Evolutionary conservation across 2,329 filamentous ascomycete species (phyloP), one percentile per base, ranked within the genome.

Genomic region (Scedosporium apiospermum): DNA sequence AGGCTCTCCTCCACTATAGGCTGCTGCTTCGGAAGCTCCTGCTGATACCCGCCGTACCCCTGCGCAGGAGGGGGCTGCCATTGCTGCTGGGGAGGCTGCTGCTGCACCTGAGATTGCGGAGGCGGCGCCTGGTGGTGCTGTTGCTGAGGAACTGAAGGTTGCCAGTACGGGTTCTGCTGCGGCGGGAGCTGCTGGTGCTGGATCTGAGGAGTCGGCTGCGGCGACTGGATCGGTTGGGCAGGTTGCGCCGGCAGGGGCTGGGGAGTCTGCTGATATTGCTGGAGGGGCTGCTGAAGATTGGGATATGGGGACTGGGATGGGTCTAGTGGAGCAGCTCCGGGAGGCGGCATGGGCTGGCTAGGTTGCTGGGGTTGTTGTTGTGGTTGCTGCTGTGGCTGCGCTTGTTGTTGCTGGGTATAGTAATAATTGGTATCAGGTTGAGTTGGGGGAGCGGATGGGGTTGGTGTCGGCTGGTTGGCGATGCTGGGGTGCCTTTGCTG

Each of bases 1-100:
- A 95, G 75, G 64, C 86, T 88, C 74, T 93, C 90, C 74, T 93
- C 90, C 57, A 88, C 81, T 1, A 77, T 81, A 14, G 82, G 82
- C 49, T 61, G 78, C 71, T 73, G 69, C 65, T 72, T 70, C 26
- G 70, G 65, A 3, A 74, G 75, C 53, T 77, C 76, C 59, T 74
- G 80, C 61, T 76, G 75, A 26, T 87, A 83, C 68, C 85, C 83
- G 3, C 74, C 76, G 68, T 85, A 87, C 6, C 79, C 77, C 66
- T 69, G 64, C 46, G 71, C 62, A 55, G 59, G 63, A 6, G 68
- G 67, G 18, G 70, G 71, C n/a, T 72, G 70, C 44, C 73, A 70
- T 59, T 72, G 70, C 44, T 64, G 67, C 57, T 71, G 71, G 58
- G 73, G 71, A 18, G 70, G 70, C 23, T 70, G 73, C 51, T 70